phyloP scores from a whole-genome alignment of 352 stramenopile species.

The Pythium myriotylum region DNA sequence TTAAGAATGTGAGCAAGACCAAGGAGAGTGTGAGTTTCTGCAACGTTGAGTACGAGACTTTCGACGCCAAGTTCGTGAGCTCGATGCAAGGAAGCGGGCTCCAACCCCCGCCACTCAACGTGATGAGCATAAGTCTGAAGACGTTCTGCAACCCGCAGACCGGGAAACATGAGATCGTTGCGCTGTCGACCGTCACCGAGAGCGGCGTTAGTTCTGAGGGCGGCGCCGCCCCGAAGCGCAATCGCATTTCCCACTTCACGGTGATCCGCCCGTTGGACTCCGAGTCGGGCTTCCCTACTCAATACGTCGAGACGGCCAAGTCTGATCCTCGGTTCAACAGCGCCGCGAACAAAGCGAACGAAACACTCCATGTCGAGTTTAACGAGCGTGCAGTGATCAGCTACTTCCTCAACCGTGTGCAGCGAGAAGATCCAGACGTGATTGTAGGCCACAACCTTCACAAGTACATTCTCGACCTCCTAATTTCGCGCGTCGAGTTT shows the following conservation, averaged over 20 bases:
- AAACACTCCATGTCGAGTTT: slow-evolving; percentile 70
- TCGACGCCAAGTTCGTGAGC: slow-evolving; percentile 91
- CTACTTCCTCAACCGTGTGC: slow-evolving; percentile 91
- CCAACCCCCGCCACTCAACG: slow-evolving; percentile 90
- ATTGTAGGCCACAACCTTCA: slow-evolving; percentile 99
- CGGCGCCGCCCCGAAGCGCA: slow-evolving; percentile 32
- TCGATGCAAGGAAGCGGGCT: slow-evolving; percentile 69
- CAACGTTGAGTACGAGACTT: slow-evolving; percentile 93
- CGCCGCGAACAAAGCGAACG: slow-evolving; percentile 47
- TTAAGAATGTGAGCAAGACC: slow-evolving; percentile 86
- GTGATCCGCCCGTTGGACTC: slow-evolving; percentile 75
- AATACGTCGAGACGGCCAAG: slow-evolving; percentile 56
- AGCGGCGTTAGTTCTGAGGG: slow-evolving; percentile 75
- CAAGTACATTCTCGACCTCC: slow-evolving; percentile 98
- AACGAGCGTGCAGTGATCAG: slow-evolving; percentile 87
- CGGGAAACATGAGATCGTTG: slow-evolving; percentile 96
- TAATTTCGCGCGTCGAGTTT: slow-evolving; percentile 94
- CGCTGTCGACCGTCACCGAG: slow-evolving; percentile 79
- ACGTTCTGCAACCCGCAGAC: slow-evolving; percentile 96
- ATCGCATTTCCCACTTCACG: slow-evolving; percentile 75
- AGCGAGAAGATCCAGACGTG: slow-evolving; percentile 97
- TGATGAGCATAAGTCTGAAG: slow-evolving; percentile 97
- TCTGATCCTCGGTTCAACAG: slow-evolving; percentile 66
- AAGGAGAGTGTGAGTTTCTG: slow-evolving; percentile 90
- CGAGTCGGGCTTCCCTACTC: slow-evolving; percentile 60